Conservation (phyloP, 208 protist genomes). For the Crithidia fasciculata region DNA sequence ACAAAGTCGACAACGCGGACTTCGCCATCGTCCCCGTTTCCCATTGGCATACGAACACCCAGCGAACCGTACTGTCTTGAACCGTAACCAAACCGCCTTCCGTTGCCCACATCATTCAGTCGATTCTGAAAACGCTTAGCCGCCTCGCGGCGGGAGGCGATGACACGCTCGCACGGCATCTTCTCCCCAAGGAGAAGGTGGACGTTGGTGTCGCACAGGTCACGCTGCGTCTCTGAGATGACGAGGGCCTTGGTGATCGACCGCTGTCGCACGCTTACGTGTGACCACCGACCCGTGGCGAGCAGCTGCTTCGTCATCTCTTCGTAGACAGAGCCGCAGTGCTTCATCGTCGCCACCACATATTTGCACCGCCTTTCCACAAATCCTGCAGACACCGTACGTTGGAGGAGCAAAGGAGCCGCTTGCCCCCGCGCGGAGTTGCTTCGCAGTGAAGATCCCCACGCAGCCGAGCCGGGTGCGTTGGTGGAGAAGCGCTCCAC, state of each 20-base stretch:
- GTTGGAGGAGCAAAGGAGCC: slow-evolving; percentile 14
- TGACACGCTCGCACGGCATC: slow-evolving; percentile 56
- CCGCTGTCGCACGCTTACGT: slow-evolving; percentile 34
- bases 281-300: slow-evolving; percentile 55
- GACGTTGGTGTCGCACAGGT: slow-evolving; percentile 45
- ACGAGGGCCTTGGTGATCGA: slow-evolving; percentile 44
- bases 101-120: slow-evolving; percentile 2
- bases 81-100: slow-evolving; percentile 3
- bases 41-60: slow-evolving; percentile 59
- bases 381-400: slow-evolving; percentile 6
- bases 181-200: slow-evolving; percentile 81
- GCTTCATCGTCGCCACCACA: slow-evolving; percentile 63
- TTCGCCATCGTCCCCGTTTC: slow-evolving; percentile 48
- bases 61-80: not conserved
- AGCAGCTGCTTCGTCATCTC: slow-evolving; percentile 74
- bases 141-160: slow-evolving; percentile 54
- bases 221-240: slow-evolving; percentile 31
- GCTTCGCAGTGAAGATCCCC: slow-evolving; percentile 19
- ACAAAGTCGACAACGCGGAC: slow-evolving; percentile 71
- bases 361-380: slow-evolving; percentile 41
- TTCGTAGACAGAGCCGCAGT: slow-evolving; percentile 78
- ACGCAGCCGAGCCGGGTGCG: slow-evolving; percentile 2
- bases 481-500: slow-evolving; percentile 6
- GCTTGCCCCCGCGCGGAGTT: slow-evolving; percentile 19
- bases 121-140: slow-evolving; percentile 37